These are phyloP conservation scores for Rhipidocladum racemiflorum DNA, from an alignment of 176 grass and related monocot species.

Conservation along the genomic window DNA sequence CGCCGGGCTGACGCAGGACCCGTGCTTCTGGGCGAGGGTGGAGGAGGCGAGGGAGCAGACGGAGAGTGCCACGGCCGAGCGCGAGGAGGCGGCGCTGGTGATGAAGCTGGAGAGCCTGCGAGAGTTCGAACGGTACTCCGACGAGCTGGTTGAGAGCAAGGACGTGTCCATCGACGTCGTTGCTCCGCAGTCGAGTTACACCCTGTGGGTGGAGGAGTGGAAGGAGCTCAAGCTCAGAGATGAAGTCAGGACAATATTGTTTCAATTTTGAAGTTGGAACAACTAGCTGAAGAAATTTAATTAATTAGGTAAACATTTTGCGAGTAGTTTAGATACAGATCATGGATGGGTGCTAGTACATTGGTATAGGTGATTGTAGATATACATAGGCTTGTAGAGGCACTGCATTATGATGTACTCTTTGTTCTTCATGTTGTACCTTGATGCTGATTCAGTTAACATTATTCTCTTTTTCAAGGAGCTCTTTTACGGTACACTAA, in stretches of 20 bases:
- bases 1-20: slow-evolving; percentile 90
- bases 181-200: slow-evolving; percentile 85
- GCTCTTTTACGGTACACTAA: too few relatives aligned
- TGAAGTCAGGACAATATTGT: slow-evolving; percentile 32
- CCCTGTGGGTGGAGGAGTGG: slow-evolving; percentile 69
- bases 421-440: slow-evolving; percentile 25
- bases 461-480: not conserved
- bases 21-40: slow-evolving; percentile 92
- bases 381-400: slow-evolving; percentile 23
- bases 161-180: slow-evolving; percentile 84
- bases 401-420: slow-evolving; percentile 22
- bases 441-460: slow-evolving; percentile 2
- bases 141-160: slow-evolving; percentile 59
- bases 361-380: slow-evolving; percentile 36
- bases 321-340: slow-evolving; percentile 5
- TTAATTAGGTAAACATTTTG: not conserved
- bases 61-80: slow-evolving; percentile 36
- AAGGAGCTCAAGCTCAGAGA: slow-evolving; percentile 55
- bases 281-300: not conserved
- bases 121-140: slow-evolving; percentile 65
- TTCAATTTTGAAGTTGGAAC: slow-evolving; percentile 27
- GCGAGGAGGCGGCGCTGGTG: slow-evolving; percentile 11
- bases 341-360: slow-evolving; percentile 12
- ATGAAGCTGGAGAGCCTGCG: slow-evolving; percentile 37
- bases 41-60: slow-evolving; percentile 64